These are phyloP conservation scores for Vanrija humicola DNA, from an alignment of 1,284 basidiomycete genomes.

Conservation along the genomic window DNA sequence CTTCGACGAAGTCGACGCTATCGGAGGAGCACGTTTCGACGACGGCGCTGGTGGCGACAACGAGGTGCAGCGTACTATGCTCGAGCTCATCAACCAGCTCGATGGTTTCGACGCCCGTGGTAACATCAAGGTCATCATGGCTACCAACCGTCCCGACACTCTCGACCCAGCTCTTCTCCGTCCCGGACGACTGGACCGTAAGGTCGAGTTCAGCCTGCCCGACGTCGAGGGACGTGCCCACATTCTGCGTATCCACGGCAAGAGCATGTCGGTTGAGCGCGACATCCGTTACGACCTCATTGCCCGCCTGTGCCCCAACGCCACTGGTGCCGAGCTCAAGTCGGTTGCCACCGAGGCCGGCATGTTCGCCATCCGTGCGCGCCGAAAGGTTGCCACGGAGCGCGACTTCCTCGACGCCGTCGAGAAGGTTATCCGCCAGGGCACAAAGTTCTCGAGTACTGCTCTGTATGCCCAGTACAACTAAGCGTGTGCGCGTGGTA, in stretches of 20 bases:
- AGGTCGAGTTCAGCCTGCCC: conserved; percentile 92
- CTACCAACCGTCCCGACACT: conserved; percentile 97
- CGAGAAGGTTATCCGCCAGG: conserved; percentile 96
- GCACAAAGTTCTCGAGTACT: conserved; percentile 92
- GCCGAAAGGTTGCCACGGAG: conserved; percentile 95
- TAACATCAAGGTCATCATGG: conserved; percentile 99
- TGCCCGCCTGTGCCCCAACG: conserved; percentile 93
- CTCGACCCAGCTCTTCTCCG: conserved; percentile 94
- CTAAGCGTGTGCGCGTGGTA: conserved; percentile 14
- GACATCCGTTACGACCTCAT: conserved; percentile 98
- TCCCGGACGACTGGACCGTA: conserved; percentile 91
- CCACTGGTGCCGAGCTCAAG: conserved; percentile 93
- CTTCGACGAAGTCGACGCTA: conserved; percentile 88
- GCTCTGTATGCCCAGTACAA: conserved; percentile 53
- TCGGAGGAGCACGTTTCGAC: conserved; percentile 98
- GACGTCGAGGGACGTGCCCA: conserved; percentile 96
- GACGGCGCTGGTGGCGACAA: conserved; percentile 99
- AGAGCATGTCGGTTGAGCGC: conserved; percentile 96
- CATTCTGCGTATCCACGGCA: conserved; percentile 93
- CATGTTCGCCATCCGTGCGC: conserved; percentile 97
- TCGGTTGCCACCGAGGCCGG: conserved; percentile 98
- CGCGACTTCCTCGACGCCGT: conserved; percentile 97
- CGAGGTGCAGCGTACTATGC: conserved; percentile 99
- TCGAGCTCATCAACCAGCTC: conserved; percentile 97
- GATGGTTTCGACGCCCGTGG: conserved; percentile 98